These are phyloP conservation scores for Tolypocladium sp. DNA, from an alignment of 2,329 filamentous ascomycete genomes.

Conservation along the genomic window DNA sequence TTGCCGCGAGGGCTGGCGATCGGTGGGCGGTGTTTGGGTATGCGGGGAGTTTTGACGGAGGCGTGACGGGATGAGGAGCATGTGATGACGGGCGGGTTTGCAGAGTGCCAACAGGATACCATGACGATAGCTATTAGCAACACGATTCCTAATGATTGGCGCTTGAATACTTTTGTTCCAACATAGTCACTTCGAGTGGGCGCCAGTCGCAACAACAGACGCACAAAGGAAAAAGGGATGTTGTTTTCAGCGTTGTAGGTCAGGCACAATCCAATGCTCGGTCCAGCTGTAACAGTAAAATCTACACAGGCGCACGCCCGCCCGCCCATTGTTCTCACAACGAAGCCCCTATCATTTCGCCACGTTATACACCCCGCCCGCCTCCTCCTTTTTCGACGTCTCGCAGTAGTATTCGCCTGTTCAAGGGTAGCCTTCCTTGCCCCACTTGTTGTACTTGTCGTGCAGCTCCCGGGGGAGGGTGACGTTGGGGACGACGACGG, in stretches of 20 bases:
- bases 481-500: constrained; percentile 87
- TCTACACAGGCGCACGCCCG: background rate
- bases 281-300: background rate
- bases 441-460: constrained; percentile 99
- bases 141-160: background rate
- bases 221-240: background rate
- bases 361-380: background rate
- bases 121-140: background rate
- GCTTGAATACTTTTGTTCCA: no score
- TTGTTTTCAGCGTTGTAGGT: constrained; percentile 10
- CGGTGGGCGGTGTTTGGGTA: background rate
- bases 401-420: constrained; percentile 3
- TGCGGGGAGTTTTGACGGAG: background rate
- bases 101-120: background rate
- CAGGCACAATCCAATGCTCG: constrained; percentile 14
- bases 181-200: background rate
- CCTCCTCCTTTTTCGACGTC: background rate
- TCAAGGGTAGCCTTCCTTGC: constrained; percentile 83
- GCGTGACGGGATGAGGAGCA: background rate
- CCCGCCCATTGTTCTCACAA: background rate
- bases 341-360: background rate
- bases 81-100: background rate
- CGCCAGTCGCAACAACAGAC: background rate
- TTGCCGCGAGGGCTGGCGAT: background rate
- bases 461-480: constrained; percentile 87